phyloP scores from a whole-genome alignment of 768 basidiomycete genomes.

The Mycena chlorophos region DNA sequence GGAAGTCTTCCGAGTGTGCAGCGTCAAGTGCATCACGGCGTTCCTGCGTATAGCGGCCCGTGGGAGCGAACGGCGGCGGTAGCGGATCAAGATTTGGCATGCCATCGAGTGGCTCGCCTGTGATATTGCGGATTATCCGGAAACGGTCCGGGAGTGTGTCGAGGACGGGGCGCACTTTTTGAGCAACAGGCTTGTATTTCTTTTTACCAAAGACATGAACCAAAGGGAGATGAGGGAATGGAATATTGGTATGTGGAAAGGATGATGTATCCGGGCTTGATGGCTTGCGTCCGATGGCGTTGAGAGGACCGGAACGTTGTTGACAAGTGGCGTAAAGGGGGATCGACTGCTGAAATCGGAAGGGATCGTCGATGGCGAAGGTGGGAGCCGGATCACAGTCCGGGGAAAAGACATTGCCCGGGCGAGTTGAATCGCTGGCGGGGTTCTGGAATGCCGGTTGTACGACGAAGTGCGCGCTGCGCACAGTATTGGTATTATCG shows the following conservation, averaged over 20 bases:
- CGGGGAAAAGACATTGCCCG: background rate
- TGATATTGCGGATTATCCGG: slow-evolving; percentile 9
- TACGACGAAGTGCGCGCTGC: background rate
- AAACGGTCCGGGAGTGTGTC: slow-evolving; percentile 18
- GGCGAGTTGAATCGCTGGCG: background rate
- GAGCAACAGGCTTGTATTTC: slow-evolving; percentile 25
- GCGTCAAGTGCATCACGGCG: slow-evolving; percentile 1
- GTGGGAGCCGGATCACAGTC: background rate
- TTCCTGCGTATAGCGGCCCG: slow-evolving; percentile 7
- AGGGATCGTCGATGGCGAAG: background rate
- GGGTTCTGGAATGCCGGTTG: background rate
- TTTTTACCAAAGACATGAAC: background rate
- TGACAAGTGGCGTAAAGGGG: background rate
- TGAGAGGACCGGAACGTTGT: background rate
- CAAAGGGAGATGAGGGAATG: too few species aligned
- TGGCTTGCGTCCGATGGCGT: background rate
- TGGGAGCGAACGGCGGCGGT: slow-evolving; percentile 1
- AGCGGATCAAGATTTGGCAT: slow-evolving; percentile 7
- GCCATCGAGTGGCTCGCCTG: slow-evolving; percentile 11
- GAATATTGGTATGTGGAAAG: background rate
- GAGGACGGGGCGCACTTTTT: slow-evolving; percentile 13
- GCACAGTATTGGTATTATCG: background rate
- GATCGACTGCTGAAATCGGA: background rate
- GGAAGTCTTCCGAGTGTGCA: slow-evolving; percentile 4
- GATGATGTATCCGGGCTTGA: background rate